phyloP scores from a whole-genome alignment of 164 flowering plant genomes.

The Tetrastigma voinierianum region DNA sequence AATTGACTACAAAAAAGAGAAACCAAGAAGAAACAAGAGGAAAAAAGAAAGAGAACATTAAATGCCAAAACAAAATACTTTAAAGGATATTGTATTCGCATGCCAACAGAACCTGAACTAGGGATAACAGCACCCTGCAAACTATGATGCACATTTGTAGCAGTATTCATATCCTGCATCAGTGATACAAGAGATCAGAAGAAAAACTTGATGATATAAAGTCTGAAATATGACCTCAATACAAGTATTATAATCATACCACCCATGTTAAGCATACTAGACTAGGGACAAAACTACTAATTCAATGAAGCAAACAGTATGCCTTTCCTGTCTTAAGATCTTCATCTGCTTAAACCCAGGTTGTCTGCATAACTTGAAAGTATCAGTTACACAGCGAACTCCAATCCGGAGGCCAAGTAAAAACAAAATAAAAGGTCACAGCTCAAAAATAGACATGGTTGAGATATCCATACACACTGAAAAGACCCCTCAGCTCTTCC shows the following conservation, averaged over 20 bases:
- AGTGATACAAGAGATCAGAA: conserved; percentile 6
- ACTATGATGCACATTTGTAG: conserved; percentile 84
- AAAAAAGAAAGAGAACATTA: not conserved
- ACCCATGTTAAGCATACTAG: no score
- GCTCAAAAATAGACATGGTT: not conserved
- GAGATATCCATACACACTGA: conserved; percentile 63
- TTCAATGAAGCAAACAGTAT: conserved; percentile 98
- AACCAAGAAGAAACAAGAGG: conserved; percentile 1
- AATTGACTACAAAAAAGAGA: not conserved
- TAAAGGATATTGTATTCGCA: conserved; percentile 99
- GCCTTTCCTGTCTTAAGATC: conserved; percentile 90
- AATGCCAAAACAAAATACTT: not conserved
- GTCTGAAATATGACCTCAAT: not conserved
- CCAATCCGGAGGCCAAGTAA: not conserved
- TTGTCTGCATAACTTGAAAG: conserved; percentile 54
- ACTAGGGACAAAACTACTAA: conserved; percentile 49
- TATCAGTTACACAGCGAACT: not conserved
- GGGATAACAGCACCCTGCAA: conserved; percentile 97
- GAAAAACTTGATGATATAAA: not conserved
- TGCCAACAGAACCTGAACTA: conserved; percentile 97
- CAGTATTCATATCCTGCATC: conserved; percentile 87
- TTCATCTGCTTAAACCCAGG: conserved; percentile 99
- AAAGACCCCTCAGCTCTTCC: conserved; percentile 84
- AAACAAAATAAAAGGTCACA: not conserved
- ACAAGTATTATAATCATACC: not conserved